Percentiles rank a stretch among this genome's conserved stretches.
phyloP scores from a whole-genome alignment of 768 basidiomycete species.

The Botryobasidium botryosum region DNA sequence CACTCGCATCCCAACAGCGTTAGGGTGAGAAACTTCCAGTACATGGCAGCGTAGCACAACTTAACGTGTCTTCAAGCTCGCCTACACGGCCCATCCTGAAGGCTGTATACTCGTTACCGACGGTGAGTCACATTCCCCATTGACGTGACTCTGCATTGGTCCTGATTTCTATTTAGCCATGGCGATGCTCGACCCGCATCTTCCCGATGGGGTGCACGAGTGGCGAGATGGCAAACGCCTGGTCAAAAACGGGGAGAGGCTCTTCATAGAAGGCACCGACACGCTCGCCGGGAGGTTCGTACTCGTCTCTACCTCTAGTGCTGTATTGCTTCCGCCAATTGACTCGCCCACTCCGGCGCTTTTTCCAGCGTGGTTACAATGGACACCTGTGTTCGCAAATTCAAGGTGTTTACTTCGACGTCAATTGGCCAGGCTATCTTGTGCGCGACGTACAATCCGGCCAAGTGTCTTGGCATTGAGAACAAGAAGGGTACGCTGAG shows the following conservation, averaged over 20 bases:
- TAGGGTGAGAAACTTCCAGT: too few species aligned
- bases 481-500: conserved; percentile 64
- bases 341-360: conserved; percentile 5
- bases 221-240: conserved; percentile 76
- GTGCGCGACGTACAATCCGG: conserved; percentile 75
- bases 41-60: too few species aligned
- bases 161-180: conserved; percentile 33
- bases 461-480: conserved; percentile 68
- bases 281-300: conserved; percentile 76
- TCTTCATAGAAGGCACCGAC: conserved; percentile 70
- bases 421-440: conserved; percentile 70
- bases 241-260: conserved; percentile 62
- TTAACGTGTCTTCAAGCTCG: conserved; percentile 42
- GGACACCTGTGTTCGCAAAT: conserved; percentile 74
- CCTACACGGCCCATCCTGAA: conserved; percentile 67
- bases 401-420: conserved; percentile 68
- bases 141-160: neutral
- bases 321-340: neutral
- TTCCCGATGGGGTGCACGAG: conserved; percentile 68
- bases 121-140: conserved; percentile 30
- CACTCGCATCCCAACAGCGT: conserved; percentile 87
- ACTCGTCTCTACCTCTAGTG: conserved; percentile 1
- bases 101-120: conserved; percentile 84
- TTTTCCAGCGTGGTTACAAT: conserved; percentile 52
- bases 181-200: conserved; percentile 71